A percentile compares a stretch with the other conserved stretches of the same genome.
These are phyloP conservation scores for Sindora glabra DNA, from an alignment of 306 rosid species.

Conservation along the genomic window DNA sequence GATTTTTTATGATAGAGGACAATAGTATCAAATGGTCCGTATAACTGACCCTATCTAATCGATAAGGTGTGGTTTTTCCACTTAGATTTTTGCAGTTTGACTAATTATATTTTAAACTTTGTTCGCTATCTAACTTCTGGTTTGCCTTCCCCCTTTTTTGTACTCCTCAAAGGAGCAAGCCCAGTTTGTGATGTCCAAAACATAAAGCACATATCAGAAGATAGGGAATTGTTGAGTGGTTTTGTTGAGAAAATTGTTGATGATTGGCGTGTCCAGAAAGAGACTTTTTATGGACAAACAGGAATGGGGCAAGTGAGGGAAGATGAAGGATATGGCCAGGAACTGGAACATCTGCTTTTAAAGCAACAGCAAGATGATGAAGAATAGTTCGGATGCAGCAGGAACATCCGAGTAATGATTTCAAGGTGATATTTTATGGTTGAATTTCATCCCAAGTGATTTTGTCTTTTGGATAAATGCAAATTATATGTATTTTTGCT, in stretches of 20 bases:
- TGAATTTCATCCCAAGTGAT: too few relatives aligned
- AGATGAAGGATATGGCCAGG: conserved; percentile 22
- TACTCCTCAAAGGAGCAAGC: conserved; percentile 48
- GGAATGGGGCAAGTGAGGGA: conserved; percentile 29
- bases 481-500: too few relatives aligned
- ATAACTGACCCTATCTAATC: too few relatives aligned
- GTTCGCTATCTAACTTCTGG: background rate
- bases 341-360: conserved; percentile 32
- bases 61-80: background rate
- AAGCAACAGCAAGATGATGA: conserved; percentile 3
- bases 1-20: too few relatives aligned
- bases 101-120: background rate
- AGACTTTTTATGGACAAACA: conserved; percentile 43
- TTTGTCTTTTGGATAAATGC: too few relatives aligned
- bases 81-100: background rate
- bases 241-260: conserved; percentile 41
- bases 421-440: background rate
- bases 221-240: conserved; percentile 42
- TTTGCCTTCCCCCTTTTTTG: background rate
- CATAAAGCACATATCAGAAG: conserved; percentile 52
- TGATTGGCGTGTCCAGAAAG: conserved; percentile 52
- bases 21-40: too few relatives aligned
- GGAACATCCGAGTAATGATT: background rate
- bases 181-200: conserved; percentile 38
- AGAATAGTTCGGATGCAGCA: conserved; percentile 1